These are phyloP conservation scores for Panaeolus papilionaceus DNA, from an alignment of 768 basidiomycete genomes.

Conservation along the genomic window DNA sequence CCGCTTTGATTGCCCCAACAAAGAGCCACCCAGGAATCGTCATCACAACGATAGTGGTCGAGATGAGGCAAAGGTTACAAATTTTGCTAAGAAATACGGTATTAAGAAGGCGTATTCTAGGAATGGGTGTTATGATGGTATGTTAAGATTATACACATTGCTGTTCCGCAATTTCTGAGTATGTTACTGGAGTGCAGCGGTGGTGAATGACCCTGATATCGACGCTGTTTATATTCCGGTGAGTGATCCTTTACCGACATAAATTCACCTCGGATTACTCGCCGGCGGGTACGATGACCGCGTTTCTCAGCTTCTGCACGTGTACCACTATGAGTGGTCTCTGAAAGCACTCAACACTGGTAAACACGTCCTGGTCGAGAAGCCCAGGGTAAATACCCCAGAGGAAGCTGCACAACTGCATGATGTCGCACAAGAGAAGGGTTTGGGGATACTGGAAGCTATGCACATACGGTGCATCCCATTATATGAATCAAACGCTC, in stretches of 20 bases:
- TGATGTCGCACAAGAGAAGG: conserved; percentile 48
- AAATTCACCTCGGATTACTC: background rate
- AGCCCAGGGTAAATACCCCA: conserved; percentile 59
- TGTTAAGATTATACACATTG: background rate
- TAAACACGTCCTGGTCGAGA: conserved; percentile 73
- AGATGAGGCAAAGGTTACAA: conserved; percentile 47
- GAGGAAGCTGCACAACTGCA: conserved; percentile 50
- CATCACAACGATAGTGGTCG: conserved; percentile 66
- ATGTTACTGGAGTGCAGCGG: conserved; percentile 20
- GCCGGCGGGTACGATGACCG: too few species aligned
- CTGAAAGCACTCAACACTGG: conserved; percentile 68
- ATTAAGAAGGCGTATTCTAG: conserved; percentile 58
- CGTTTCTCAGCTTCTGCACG: conserved; percentile 55
- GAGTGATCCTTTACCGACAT: conserved; percentile 21
- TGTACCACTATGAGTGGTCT: conserved; percentile 72
- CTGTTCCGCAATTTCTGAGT: background rate
- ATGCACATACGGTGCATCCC: conserved; percentile 55
- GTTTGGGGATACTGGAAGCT: conserved; percentile 64
- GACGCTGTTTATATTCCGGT: conserved; percentile 60
- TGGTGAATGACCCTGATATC: conserved; percentile 53
- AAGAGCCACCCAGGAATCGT: conserved; percentile 61
- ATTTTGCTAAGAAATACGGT: conserved; percentile 58
- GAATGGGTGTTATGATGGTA: conserved; percentile 1
- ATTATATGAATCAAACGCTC: background rate
- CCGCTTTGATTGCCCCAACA: conserved; percentile 57